Conservation (phyloP, 202 grass and related monocot species). For the Brachypodium distachyon region DNA sequence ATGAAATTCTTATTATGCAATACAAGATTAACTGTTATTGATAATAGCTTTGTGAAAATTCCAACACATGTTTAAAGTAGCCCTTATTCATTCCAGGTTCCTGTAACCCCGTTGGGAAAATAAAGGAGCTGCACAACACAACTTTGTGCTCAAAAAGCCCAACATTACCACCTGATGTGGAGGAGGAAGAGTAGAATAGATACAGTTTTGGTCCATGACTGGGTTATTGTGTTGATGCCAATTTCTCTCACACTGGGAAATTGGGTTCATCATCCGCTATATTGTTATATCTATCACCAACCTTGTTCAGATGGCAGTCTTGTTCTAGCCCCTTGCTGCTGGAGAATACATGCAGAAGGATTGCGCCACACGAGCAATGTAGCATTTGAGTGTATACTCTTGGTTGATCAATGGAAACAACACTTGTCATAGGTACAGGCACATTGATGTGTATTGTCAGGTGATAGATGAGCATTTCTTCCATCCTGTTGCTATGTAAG, state of each 20-base stretch:
- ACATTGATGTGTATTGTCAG: not conserved
- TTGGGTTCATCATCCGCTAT: not conserved
- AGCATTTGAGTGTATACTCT: not conserved
- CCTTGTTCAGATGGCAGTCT: not conserved
- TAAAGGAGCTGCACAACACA: conserved; percentile 72
- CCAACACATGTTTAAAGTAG: not conserved
- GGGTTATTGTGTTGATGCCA: not conserved
- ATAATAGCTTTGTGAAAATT: not conserved
- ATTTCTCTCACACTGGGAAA: not conserved
- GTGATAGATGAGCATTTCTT: not conserved
- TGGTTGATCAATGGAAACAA: not conserved
- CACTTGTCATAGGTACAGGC: conserved; percentile 11
- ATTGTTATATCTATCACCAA: not conserved
- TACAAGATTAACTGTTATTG: not conserved
- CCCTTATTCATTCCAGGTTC: conserved; percentile 44
- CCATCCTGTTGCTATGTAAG: not conserved
- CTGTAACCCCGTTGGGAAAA: conserved; percentile 55
- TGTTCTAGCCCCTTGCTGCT: not conserved
- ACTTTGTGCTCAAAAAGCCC: conserved; percentile 78
- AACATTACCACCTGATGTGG: conserved; percentile 65
- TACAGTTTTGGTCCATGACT: not conserved
- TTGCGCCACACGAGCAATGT: not conserved
- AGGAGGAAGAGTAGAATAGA: conserved; percentile 53
- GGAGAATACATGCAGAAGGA: not conserved
- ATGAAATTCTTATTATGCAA: not conserved